Evolutionary conservation across 169 alveolate species (phyloP), one percentile per base, ranked within the genome.

Genomic region (Babesia sp.): DNA sequence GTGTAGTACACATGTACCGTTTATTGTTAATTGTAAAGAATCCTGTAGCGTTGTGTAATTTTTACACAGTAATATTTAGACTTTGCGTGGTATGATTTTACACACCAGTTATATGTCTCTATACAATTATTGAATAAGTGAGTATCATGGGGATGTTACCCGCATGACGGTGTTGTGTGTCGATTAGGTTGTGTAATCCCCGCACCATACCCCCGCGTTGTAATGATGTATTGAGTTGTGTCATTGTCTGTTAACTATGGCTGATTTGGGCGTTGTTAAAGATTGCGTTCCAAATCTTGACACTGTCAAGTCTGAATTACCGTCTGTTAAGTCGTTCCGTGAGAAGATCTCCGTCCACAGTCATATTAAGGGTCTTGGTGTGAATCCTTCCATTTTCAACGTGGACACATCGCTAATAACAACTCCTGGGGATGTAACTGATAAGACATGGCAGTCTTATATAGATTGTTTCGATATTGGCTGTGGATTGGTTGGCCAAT

Each of bases 341-440:
- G 87, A 90, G 85, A 93, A 99, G 71, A 95, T 97, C 31, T 98
- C 99, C 39, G 91, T 97, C 37, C 99, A 98, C 83, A 93, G 98
- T 72, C 99, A 98, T 90, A 94, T 98, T 69, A 97, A 97, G 93
- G 99, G 99, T 54, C 92, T 98, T 3, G 99, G 99, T 26, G 95
- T 97, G 29, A 87, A 92, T 54, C 97, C 97, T n/a, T 74, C 85
- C 36, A 71, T 87, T 36, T 87, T 83, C 61, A 77, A 59, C 18
- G 53, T 83, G 28, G 83, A 83, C 66, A 70, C 83, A 41, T 55
- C 87, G 11, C 83, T 67, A 59, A 44, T 64, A 18, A 61, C 31
- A 39, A n/a, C 54, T 7, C 42, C 45, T 8, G 77, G 71, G 1
- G 53, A 53, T 9, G 24, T 22, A 8, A 34, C 24, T 22, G 70